Evolutionary conservation across 257 asterid genomes (phyloP), one percentile per base, ranked within the genome.

Genomic region (Coffea eugenioides): DNA sequence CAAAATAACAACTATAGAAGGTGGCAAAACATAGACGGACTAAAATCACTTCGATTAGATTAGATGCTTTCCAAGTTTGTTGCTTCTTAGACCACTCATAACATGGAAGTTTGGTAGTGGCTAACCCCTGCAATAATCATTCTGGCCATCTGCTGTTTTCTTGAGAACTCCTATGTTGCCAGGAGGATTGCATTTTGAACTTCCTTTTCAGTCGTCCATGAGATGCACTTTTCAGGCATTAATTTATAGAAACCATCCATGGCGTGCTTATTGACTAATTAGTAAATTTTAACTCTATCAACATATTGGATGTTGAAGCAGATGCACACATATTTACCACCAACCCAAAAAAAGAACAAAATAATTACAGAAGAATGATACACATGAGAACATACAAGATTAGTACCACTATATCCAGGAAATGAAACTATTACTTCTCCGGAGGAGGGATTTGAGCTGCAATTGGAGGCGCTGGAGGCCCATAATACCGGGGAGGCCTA

Each of bases 381-480:
- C 43, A 39, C 43, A 39, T 2, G 4, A 39, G 43, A 39, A 39
- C 4, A 39, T 39, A 39, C 43, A 39, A 39, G 43, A 39, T 39
- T 39, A 39, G 43, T 4, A 39, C 43, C 4, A 39, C 43, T 39
- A 2, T 39, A 4, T 39, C 3, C 43, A 39, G 43, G 43, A 2
- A 39, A 39, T 39, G 43, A 23, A n/a, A 21, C 11, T 64, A 25
- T 13, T 77, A 77, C 61, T 86, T 83, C 15, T 46, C 71, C 7
- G 74, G 81, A 66, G 85, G 71, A 27, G 51, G 68, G 52, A 75
- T 25, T 0, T 49, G 69, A 1, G 75, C 54, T 20, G 72, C 85
- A 41, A 61, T 43, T 43, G 91, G 90, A 43, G 91, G 88, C 16
- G 71, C 83, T 0, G 93, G 91, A 12, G 90, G 93, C 21, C 94